Conservation (phyloP, 169 alveolate genomes). For the Eimeria sp. region DNA sequence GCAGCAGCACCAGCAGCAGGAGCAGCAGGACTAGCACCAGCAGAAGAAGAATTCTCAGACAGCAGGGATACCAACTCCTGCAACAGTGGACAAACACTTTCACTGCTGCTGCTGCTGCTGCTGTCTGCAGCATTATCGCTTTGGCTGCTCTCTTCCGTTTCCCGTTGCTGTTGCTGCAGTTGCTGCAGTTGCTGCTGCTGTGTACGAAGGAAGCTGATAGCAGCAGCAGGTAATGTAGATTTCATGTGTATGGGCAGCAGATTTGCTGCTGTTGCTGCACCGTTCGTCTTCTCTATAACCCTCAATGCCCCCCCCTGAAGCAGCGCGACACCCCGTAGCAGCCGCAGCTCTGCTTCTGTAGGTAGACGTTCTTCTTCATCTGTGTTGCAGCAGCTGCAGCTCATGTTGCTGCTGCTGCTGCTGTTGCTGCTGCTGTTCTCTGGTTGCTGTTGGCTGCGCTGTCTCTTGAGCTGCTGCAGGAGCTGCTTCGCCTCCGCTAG, state of each 20-base stretch:
- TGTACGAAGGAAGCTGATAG: background rate
- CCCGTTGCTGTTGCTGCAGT: slow-evolving; percentile 26
- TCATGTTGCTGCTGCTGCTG: slow-evolving; percentile 16
- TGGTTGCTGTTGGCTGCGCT: background rate
- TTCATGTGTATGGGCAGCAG: slow-evolving; percentile 27
- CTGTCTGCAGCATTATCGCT: background rate
- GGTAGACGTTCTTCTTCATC: slow-evolving; percentile 63
- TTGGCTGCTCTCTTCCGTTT: background rate
- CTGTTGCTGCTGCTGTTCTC: slow-evolving; percentile 12
- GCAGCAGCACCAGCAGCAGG: slow-evolving; percentile 42
- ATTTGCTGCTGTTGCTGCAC: background rate
- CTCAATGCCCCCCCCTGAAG: slow-evolving; percentile 12
- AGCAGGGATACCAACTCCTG: slow-evolving; percentile 15
- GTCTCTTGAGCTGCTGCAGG: slow-evolving; percentile 81
- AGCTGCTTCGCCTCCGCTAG: slow-evolving; percentile 81
- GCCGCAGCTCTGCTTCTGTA: slow-evolving; percentile 21
- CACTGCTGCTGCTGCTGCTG: background rate
- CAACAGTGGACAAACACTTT: background rate
- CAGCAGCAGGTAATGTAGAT: slow-evolving; percentile 20
- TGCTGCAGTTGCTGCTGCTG: slow-evolving; percentile 47
- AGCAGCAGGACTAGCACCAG: background rate
- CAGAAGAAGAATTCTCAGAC: background rate
- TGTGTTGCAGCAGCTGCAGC: slow-evolving; percentile 48
- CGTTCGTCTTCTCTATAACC: background rate
- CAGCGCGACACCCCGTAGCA: background rate